phyloP scores from a whole-genome alignment of 2,329 filamentous ascomycete species.

The Calonectria multiphialidica region DNA sequence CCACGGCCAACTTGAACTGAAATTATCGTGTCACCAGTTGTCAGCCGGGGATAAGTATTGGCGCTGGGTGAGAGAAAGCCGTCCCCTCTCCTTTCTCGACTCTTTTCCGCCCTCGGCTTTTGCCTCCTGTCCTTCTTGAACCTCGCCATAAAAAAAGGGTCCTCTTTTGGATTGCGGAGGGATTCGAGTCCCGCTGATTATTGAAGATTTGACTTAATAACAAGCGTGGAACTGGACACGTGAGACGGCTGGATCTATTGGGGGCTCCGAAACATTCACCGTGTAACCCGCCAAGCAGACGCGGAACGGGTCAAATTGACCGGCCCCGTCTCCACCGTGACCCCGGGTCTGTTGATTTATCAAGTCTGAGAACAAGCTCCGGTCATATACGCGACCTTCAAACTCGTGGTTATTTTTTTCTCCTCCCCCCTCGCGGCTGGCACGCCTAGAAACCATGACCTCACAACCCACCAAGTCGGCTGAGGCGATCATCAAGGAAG shows the following conservation, averaged over 20 bases:
- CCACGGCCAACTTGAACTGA: background rate
- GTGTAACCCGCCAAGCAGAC: background rate
- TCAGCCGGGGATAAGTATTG: background rate
- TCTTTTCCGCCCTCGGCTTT: background rate
- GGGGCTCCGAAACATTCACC: background rate
- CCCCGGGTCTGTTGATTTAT: background rate
- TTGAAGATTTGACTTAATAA: background rate
- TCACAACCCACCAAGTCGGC: slow-evolving; percentile 28
- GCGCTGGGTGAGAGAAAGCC: background rate
- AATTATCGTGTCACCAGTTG: background rate
- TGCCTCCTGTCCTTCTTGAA: background rate
- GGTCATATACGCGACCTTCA: background rate
- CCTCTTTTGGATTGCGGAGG: background rate
- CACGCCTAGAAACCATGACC: slow-evolving; percentile 26
- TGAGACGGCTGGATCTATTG: background rate
- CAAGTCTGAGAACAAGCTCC: background rate
- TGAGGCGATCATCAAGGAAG: slow-evolving; percentile 48
- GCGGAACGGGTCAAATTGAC: background rate
- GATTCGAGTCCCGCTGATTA: background rate
- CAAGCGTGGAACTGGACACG: background rate
- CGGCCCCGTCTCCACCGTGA: background rate
- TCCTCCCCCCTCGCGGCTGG: background rate
- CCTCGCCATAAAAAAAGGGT: background rate
- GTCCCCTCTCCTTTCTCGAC: background rate
- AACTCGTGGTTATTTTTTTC: background rate